Conservation (phyloP, 805 yeast species). For the Nakazawaea ishiwadae region DNA sequence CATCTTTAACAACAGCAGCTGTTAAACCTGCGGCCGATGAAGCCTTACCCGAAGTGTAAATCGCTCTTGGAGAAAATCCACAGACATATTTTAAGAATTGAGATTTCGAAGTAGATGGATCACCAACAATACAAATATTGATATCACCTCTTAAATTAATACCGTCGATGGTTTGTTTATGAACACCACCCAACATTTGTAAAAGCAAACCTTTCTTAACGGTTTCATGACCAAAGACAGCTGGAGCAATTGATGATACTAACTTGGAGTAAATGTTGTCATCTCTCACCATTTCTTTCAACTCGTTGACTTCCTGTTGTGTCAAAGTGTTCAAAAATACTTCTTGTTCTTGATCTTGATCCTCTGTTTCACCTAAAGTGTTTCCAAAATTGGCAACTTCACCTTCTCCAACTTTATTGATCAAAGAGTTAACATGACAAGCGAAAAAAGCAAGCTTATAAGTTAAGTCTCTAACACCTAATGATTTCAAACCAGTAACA, state of each 20-base stretch:
- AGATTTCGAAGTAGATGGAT: conserved; percentile 95
- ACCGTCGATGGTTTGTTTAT: conserved; percentile 89
- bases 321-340: conserved; percentile 72
- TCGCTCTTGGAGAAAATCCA: conserved; percentile 87
- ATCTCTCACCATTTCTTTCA: conserved; percentile 87
- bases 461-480: conserved; percentile 94
- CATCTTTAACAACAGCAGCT: conserved; percentile 96
- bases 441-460: conserved; percentile 90
- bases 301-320: conserved; percentile 76
- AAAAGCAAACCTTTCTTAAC: conserved; percentile 87
- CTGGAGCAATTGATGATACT: conserved; percentile 89
- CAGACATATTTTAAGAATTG: conserved; percentile 93
- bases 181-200: conserved; percentile 93
- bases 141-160: conserved; percentile 95
- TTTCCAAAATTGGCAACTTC: conserved; percentile 25
- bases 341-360: conserved; percentile 73
- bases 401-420: conserved; percentile 27
- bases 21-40: conserved; percentile 98
- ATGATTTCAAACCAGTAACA: conserved; percentile 78
- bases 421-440: conserved; percentile 75
- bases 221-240: conserved; percentile 93
- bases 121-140: conserved; percentile 94
- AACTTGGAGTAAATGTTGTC: conserved; percentile 79
- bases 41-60: conserved; percentile 97
- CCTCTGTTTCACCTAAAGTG: conserved; percentile 21